phyloP scores from a whole-genome alignment of 2,329 filamentous ascomycete species.

The Trichoderma sp. region DNA sequence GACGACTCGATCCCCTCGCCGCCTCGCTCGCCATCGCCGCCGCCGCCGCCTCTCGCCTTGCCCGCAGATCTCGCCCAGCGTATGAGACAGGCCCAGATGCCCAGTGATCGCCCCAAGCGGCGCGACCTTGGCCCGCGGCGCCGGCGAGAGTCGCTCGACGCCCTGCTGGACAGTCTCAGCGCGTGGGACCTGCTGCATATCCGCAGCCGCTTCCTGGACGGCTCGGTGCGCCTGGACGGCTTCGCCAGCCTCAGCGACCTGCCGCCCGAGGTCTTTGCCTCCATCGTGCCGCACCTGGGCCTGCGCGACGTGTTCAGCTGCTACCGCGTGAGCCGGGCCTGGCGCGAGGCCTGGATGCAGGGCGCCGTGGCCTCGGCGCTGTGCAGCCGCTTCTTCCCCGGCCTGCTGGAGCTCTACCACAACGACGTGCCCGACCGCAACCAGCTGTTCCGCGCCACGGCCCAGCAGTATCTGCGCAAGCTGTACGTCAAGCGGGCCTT shows the following conservation, averaged over 20 bases:
- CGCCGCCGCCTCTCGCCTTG: not conserved
- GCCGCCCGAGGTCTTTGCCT: conserved; percentile 34
- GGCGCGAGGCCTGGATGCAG: conserved; percentile 33
- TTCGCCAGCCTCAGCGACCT: conserved; percentile 34
- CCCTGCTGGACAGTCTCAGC: conserved; percentile 32
- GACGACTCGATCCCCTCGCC: not conserved
- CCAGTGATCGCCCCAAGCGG: not conserved
- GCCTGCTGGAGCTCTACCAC: conserved; percentile 29
- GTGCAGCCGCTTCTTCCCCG: conserved; percentile 34
- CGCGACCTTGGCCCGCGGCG: not conserved
- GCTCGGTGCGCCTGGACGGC: conserved; percentile 28
- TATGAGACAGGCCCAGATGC: not conserved
- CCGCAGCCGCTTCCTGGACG: conserved; percentile 27
- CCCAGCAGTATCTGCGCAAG: conserved; percentile 26
- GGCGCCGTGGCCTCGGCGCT: conserved; percentile 29
- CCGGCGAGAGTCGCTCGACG: conserved; percentile 30
- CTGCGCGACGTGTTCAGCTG: conserved; percentile 34
- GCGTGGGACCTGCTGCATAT: conserved; percentile 35
- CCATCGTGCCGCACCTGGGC: conserved; percentile 30
- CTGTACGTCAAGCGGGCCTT: conserved; percentile 21
- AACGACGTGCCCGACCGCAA: conserved; percentile 20
- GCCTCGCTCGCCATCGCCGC: not conserved
- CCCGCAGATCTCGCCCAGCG: not conserved
- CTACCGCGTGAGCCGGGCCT: conserved; percentile 32
- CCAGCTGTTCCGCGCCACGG: conserved; percentile 27